These are phyloP conservation scores for Candida xyloterini DNA, from an alignment of 805 yeast genomes.

Conservation along the genomic window DNA sequence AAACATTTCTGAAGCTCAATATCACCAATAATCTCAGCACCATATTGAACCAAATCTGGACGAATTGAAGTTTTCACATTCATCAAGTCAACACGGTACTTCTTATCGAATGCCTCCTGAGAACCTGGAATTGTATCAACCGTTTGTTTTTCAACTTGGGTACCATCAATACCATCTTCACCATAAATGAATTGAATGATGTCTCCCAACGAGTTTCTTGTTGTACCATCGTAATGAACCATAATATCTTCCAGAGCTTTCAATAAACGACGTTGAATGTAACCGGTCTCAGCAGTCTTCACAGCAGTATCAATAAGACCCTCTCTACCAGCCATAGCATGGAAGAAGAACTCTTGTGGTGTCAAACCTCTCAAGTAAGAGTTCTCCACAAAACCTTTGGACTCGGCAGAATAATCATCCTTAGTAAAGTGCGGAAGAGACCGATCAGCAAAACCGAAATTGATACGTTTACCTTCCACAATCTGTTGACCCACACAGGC, in stretches of 20 bases:
- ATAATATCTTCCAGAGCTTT: constrained; percentile 95
- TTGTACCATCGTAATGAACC: constrained; percentile 98
- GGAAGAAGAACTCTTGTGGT: constrained; percentile 98
- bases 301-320: constrained; percentile 99
- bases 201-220: constrained; percentile 96
- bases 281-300: constrained; percentile 98
- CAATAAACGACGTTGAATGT: constrained; percentile 95
- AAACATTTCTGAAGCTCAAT: constrained; percentile 73
- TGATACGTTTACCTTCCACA: constrained; percentile 99
- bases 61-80: constrained; percentile 61
- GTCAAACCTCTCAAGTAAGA: constrained; percentile 96
- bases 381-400: constrained; percentile 96
- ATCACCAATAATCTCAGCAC: constrained; percentile 88
- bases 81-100: constrained; percentile 85
- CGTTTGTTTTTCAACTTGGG: constrained; percentile 95
- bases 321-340: constrained; percentile 99
- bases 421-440: constrained; percentile 96
- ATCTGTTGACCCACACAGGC: constrained; percentile 99
- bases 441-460: constrained; percentile 95
- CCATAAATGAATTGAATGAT: constrained; percentile 95
- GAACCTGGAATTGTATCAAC: constrained; percentile 95
- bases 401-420: constrained; percentile 98
- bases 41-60: constrained; percentile 79
- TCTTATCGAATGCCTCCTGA: constrained; percentile 72
- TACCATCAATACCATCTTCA: constrained; percentile 98